Evolutionary conservation across 148 eudicot species (phyloP), one percentile per base, ranked within the genome.

Genomic region (Fallopia convolvulus): DNA sequence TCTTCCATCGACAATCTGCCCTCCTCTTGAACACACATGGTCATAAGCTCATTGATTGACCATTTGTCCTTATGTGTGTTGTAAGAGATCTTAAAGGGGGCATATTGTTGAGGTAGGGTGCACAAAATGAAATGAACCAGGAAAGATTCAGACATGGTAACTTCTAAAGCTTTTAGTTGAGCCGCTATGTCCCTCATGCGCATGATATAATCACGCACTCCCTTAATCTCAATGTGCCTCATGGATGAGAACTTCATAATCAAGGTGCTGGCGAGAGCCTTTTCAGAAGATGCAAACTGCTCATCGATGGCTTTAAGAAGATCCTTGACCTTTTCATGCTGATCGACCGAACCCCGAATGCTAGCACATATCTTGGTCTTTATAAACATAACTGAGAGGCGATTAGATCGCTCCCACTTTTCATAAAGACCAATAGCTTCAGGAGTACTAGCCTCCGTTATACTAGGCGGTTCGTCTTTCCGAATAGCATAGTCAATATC

Each of bases 21-120:
- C 26, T 81, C 73, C 77, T 81, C 73, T 73, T 81, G 80, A 10
- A 77, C 80, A 76, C 77, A 81, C 80, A 78, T 74, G 80, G 75
- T 74, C 77, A 81, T 44, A 20, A 81, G 52, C 8, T 81, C 74
- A 77, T 60, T 73, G 41, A 77, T 21, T 4, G 65, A 42, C 79
- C 79, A 80, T 52, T 76, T 76, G 12, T 52, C 48, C n/a, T 71
- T 70, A 41, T 80, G 73, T 63, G 74, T 74, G 48, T 79, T 42
- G 33, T 74, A 79, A 21, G 18, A 61, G 47, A 63, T 75, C 17
- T 76, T 40, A 18, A 56, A 76, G 15, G 71, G 70, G 8, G 12
- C 26, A 39, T 76, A 40, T 18, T 56, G 4, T 7, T 2, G 10
- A 6, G 70, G 23, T 15, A 56, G 50, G 10, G 78, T 11, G 49